These are phyloP conservation scores for Rhodotorula sp. DNA, from an alignment of 1,284 basidiomycete genomes.

Conservation along the genomic window DNA sequence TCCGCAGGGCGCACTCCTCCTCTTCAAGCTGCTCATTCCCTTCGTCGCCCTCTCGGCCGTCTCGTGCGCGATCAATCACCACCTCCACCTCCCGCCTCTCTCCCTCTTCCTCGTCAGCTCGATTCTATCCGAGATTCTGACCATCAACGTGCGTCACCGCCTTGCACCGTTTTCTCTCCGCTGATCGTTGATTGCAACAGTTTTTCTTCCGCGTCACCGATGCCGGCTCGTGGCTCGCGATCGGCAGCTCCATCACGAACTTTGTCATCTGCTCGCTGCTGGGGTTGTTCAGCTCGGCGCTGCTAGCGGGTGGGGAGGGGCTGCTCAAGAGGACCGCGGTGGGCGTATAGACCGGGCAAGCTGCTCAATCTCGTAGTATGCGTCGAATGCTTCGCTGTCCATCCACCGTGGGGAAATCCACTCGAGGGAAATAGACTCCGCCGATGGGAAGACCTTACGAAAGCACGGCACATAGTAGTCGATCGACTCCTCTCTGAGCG, in stretches of 20 bases:
- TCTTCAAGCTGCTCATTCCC: slow-evolving; percentile 79
- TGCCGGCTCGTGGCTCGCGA: slow-evolving; percentile 75
- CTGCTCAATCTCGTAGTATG: too few species aligned
- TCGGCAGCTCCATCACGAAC: slow-evolving; percentile 37
- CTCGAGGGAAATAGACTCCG: too few species aligned
- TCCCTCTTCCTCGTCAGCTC: slow-evolving; percentile 72
- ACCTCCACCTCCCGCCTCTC: slow-evolving; percentile 67
- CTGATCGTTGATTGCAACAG: slow-evolving; percentile 51
- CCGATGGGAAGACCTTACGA: too few species aligned
- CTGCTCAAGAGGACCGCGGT: background rate
- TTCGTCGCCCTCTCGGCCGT: slow-evolving; percentile 69
- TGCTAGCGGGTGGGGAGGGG: slow-evolving; percentile 23
- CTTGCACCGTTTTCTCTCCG: slow-evolving; percentile 59
- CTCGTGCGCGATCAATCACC: slow-evolving; percentile 66
- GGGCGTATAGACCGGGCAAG: background rate
- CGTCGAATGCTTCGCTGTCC: too few species aligned
- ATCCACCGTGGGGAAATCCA: too few species aligned
- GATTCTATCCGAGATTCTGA: slow-evolving; percentile 62
- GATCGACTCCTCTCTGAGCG: too few species aligned
- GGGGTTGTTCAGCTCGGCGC: slow-evolving; percentile 29
- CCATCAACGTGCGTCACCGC: slow-evolving; percentile 17
- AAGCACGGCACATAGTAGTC: too few species aligned
- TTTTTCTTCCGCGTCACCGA: slow-evolving; percentile 84
- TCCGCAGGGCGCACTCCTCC: slow-evolving; percentile 39
- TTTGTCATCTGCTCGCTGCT: slow-evolving; percentile 35